These are phyloP conservation scores for Maudiozyma bulderi DNA, from an alignment of 805 yeast genomes.

Conservation along the genomic window DNA sequence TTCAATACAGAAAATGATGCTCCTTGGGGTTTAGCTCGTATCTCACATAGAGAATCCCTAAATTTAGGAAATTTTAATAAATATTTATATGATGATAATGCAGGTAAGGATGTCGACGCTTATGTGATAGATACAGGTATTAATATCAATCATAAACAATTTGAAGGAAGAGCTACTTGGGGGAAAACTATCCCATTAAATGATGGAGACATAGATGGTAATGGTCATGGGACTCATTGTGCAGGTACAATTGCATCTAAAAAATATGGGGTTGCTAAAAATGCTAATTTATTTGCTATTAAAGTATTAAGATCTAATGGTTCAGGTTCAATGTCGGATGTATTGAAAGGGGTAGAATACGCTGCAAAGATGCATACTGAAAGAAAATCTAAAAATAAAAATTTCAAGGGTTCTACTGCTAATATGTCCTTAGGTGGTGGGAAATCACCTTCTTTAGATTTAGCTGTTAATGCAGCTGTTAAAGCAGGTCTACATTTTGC, in stretches of 20 bases:
- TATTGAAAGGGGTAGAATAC: slow-evolving; percentile 73
- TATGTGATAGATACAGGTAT: slow-evolving; percentile 90
- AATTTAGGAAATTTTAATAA: slow-evolving; percentile 62
- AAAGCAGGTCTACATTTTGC: slow-evolving; percentile 84
- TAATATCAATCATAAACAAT: slow-evolving; percentile 63
- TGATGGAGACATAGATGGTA: slow-evolving; percentile 66
- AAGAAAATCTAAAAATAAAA: slow-evolving; percentile 29
- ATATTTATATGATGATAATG: slow-evolving; percentile 61
- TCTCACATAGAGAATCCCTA: slow-evolving; percentile 69
- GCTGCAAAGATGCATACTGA: slow-evolving; percentile 63
- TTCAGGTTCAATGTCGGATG: slow-evolving; percentile 76
- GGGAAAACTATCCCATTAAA: slow-evolving; percentile 72
- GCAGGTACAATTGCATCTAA: slow-evolving; percentile 90
- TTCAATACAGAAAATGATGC: slow-evolving; percentile 69
- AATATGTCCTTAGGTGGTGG: slow-evolving; percentile 96
- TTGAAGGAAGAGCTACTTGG: slow-evolving; percentile 78
- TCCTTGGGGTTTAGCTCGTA: slow-evolving; percentile 91
- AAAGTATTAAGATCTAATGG: slow-evolving; percentile 78
- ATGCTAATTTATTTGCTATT: slow-evolving; percentile 69
- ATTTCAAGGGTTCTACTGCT: slow-evolving; percentile 76
- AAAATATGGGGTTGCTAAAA: slow-evolving; percentile 76
- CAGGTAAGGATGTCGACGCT: slow-evolving; percentile 77
- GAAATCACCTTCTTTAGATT: slow-evolving; percentile 73
- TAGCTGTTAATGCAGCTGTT: slow-evolving; percentile 85
- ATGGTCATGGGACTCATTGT: slow-evolving; percentile 94